Evolutionary conservation across 83 land plant species (phyloP).

Genomic region (Diphasiastrum complanatum): DNA sequence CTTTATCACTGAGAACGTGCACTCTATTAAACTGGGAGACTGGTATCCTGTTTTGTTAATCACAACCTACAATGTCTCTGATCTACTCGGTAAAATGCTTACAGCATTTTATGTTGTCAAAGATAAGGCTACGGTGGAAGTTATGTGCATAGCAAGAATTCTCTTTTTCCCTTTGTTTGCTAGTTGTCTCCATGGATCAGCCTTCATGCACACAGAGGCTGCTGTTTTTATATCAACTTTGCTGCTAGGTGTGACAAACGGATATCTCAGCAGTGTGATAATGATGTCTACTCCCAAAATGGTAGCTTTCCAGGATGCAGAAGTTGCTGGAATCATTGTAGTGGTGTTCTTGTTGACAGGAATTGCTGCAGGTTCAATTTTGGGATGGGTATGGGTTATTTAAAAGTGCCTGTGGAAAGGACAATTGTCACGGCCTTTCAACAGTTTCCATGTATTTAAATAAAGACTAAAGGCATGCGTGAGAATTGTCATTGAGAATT

Average conservation of each 20-base stretch:
- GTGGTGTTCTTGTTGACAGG: conserved; percentile 71
- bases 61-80: conserved; percentile 62
- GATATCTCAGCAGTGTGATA: conserved; percentile 69
- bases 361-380: conserved; percentile 60
- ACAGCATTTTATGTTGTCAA: conserved; percentile 55
- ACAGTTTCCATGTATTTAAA: too few relatives aligned
- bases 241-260: conserved; percentile 73
- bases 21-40: conserved; percentile 69
- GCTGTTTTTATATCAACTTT: conserved; percentile 66
- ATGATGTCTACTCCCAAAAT: conserved; percentile 79
- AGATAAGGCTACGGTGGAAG: conserved; percentile 43
- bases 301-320: conserved; percentile 67
- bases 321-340: conserved; percentile 65
- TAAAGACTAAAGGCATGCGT: too few relatives aligned
- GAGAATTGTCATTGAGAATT: too few relatives aligned
- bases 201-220: conserved; percentile 62
- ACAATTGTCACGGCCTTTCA: too few relatives aligned
- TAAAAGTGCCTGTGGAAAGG: too few relatives aligned
- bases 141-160: conserved; percentile 52
- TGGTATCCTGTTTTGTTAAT: conserved; percentile 85
- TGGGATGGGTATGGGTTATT: conserved; percentile 87
- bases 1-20: conserved; percentile 85
- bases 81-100: conserved; percentile 69
- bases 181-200: conserved; percentile 77
- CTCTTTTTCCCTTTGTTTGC: conserved; percentile 69